These are phyloP conservation scores for Bimuria novae-zelandiae DNA, from an alignment of 2,329 filamentous ascomycete genomes.

Conservation along the genomic window DNA sequence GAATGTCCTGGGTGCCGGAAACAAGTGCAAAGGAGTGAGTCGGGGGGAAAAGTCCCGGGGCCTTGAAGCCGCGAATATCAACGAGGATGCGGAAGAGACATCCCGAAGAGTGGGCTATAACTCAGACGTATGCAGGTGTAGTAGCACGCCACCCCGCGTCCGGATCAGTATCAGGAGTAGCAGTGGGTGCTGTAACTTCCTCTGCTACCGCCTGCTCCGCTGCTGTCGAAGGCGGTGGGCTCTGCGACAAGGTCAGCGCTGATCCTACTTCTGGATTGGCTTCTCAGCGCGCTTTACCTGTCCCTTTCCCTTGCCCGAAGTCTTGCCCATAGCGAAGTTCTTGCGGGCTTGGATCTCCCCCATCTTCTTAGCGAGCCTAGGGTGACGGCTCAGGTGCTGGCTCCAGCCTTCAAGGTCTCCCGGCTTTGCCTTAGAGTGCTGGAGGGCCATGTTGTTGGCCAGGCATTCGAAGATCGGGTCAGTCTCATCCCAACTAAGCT, in stretches of 20 bases:
- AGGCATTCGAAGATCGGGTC: slow-evolving; percentile 38
- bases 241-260: neutral
- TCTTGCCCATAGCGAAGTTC: neutral
- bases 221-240: neutral
- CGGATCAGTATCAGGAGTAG: neutral
- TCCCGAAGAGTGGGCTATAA: no score
- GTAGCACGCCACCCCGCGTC: slow-evolving; percentile 1
- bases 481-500: slow-evolving; percentile 20
- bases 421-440: slow-evolving; percentile 1
- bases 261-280: neutral
- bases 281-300: neutral
- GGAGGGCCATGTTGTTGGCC: slow-evolving; percentile 28
- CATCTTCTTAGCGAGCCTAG: neutral
- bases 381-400: neutral
- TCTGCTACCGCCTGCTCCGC: no score
- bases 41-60: no score
- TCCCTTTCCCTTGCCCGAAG: neutral
- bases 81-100: no score
- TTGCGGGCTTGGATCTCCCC: neutral
- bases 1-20: no score
- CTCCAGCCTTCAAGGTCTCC: neutral
- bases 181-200: neutral
- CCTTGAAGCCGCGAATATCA: no score
- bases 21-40: no score
- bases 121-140: neutral